Percentiles rank a stretch among this genome's conserved stretches.
Conservation (phyloP, 495 filamentous ascomycete species). For the Margaritispora aquatica region DNA sequence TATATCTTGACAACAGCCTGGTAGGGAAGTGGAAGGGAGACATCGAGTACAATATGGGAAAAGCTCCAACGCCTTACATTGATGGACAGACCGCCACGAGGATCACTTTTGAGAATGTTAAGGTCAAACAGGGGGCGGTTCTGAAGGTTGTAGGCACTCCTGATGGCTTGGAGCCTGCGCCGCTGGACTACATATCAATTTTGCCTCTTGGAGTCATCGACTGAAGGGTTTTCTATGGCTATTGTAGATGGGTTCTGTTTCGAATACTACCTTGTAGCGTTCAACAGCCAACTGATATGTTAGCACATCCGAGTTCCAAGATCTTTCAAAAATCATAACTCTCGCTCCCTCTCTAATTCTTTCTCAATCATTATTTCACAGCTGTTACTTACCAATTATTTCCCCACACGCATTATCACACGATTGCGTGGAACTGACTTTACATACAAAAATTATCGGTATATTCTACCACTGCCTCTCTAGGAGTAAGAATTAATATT, state of each 20-base stretch:
- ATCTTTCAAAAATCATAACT: too few species aligned
- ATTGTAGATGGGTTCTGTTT: neutral
- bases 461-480: too few species aligned
- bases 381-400: too few species aligned
- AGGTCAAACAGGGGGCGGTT: conserved; percentile 45
- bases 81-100: conserved; percentile 60
- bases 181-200: conserved; percentile 61
- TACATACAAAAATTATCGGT: too few species aligned
- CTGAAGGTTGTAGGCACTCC: conserved; percentile 54
- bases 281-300: too few species aligned
- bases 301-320: too few species aligned
- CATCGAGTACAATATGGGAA: conserved; percentile 47
- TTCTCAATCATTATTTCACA: too few species aligned
- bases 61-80: conserved; percentile 47
- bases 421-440: too few species aligned
- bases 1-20: conserved; percentile 43
- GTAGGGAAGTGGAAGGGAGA: conserved; percentile 55
- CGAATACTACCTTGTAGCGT: neutral
- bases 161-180: conserved; percentile 55
- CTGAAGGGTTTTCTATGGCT: conserved; percentile 23
- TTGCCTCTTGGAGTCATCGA: conserved; percentile 55
- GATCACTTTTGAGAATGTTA: conserved; percentile 47
- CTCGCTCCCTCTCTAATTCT: too few species aligned
- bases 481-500: too few species aligned
- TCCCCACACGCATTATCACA: too few species aligned